phyloP scores from a whole-genome alignment of 768 basidiomycete genomes.

The Pholiota molesta region DNA sequence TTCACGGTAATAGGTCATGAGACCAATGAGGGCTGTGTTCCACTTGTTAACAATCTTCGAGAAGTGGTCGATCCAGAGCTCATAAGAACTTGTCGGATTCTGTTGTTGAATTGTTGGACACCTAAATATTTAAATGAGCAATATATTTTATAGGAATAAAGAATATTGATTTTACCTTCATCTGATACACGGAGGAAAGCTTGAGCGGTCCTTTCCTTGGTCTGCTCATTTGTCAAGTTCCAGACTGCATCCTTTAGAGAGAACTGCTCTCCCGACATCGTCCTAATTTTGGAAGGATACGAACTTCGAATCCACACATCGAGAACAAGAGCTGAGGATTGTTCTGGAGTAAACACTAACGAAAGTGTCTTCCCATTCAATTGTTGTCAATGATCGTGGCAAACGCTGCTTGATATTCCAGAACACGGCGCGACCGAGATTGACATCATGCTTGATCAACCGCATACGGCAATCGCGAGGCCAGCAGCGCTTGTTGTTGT shows the following conservation, averaged over 20 bases:
- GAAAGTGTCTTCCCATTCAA: slow-evolving; percentile 99
- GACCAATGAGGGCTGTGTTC: slow-evolving; percentile 93
- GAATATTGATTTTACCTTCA: slow-evolving; percentile 55
- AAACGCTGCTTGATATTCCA: slow-evolving; percentile 99
- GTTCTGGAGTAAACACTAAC: slow-evolving; percentile 97
- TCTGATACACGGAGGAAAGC: slow-evolving; percentile 98
- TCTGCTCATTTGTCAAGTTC: slow-evolving; percentile 97
- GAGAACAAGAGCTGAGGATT: slow-evolving; percentile 98
- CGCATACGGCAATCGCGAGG: slow-evolving; percentile 99
- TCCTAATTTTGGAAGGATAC: slow-evolving; percentile 94
- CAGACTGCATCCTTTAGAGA: slow-evolving; percentile 95
- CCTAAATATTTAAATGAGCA: slow-evolving; percentile 42
- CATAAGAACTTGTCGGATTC: slow-evolving; percentile 96
- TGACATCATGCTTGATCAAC: slow-evolving; percentile 99
- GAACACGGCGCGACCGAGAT: slow-evolving; percentile 96
- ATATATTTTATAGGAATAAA: background rate
- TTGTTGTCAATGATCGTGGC: slow-evolving; percentile 94
- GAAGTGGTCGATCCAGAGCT: slow-evolving; percentile 99
- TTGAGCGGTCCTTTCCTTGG: slow-evolving; percentile 96
- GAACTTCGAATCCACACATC: slow-evolving; percentile 99
- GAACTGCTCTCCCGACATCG: slow-evolving; percentile 95
- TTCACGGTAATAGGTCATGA: slow-evolving; percentile 98
- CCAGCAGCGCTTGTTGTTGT: slow-evolving; percentile 99
- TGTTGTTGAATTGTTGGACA: slow-evolving; percentile 96
- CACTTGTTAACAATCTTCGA: slow-evolving; percentile 99